phyloP scores from a whole-genome alignment of 2,329 filamentous ascomycete genomes.

The Paraphoma sp. region DNA sequence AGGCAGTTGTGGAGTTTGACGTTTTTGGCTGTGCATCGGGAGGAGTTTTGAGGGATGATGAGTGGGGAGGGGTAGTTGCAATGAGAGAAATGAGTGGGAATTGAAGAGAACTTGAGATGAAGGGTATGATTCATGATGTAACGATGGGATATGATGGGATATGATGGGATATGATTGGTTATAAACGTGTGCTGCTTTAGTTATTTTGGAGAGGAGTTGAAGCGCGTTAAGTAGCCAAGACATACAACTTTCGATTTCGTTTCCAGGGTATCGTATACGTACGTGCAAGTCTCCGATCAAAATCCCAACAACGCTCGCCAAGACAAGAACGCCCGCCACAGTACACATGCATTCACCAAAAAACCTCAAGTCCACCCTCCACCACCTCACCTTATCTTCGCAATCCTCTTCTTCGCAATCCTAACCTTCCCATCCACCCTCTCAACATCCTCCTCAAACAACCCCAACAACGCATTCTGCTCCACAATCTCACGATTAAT shows the following conservation, averaged over 20 bases:
- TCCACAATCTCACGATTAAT: conserved; percentile 76
- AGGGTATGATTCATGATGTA: no score
- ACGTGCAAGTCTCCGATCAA: no score
- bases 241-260: no score
- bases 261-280: no score
- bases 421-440: conserved; percentile 72
- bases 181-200: no score
- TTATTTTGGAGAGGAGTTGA: no score
- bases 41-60: conserved; percentile 25
- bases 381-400: conserved; percentile 62
- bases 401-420: conserved; percentile 75
- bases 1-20: conserved; percentile 66
- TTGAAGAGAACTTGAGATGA: no score
- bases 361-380: conserved; percentile 2
- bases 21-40: conserved; percentile 61
- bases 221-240: no score
- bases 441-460: conserved; percentile 71
- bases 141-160: no score
- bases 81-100: no score
- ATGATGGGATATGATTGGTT: no score
- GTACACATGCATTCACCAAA: background rate
- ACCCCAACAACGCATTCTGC: conserved; percentile 75
- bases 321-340: background rate
- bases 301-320: no score
- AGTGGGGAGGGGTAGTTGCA: background rate